These are phyloP conservation scores for Melanomma pulvis-pyrius DNA, from an alignment of 495 filamentous ascomycete species.

Conservation along the genomic window DNA sequence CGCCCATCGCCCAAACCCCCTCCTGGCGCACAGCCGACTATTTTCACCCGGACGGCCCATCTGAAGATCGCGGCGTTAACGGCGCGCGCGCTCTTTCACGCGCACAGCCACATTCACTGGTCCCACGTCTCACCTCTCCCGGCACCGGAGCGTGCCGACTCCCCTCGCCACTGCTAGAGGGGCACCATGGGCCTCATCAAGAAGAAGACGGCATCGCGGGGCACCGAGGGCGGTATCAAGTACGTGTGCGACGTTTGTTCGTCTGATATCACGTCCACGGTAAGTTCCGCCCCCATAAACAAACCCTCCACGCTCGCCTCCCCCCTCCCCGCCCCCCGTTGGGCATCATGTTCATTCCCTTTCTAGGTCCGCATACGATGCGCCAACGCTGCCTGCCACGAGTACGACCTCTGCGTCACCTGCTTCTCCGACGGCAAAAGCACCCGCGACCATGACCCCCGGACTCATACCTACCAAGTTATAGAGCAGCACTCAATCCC, in stretches of 20 bases:
- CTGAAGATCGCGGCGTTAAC: slow-evolving; percentile 7
- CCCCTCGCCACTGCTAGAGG: slow-evolving; percentile 5
- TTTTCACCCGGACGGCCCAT: not conserved
- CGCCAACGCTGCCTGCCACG: slow-evolving; percentile 76
- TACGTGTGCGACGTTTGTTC: slow-evolving; percentile 96
- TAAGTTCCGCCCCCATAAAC: slow-evolving; percentile 51
- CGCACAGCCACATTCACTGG: slow-evolving; percentile 25
- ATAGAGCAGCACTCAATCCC: slow-evolving; percentile 98
- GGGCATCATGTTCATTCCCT: slow-evolving; percentile 16
- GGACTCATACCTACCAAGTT: slow-evolving; percentile 83
- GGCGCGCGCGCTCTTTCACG: not conserved
- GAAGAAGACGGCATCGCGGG: slow-evolving; percentile 88
- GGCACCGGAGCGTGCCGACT: not conserved
- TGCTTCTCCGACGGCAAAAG: slow-evolving; percentile 83
- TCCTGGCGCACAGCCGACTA: not conserved
- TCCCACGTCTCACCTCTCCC: not conserved
- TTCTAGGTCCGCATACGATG: slow-evolving; percentile 89
- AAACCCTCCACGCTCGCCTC: not conserved
- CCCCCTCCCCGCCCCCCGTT: not conserved
- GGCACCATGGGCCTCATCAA: slow-evolving; percentile 86
- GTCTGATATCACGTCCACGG: slow-evolving; percentile 91
- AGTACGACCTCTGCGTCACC: slow-evolving; percentile 95
- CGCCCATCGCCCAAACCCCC: not conserved
- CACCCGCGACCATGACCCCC: slow-evolving; percentile 80
- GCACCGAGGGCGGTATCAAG: slow-evolving; percentile 89